A percentile compares a stretch with the other conserved stretches of the same genome.
Conservation (phyloP, 306 rosid species). For the Hippophae rhamnoides region DNA sequence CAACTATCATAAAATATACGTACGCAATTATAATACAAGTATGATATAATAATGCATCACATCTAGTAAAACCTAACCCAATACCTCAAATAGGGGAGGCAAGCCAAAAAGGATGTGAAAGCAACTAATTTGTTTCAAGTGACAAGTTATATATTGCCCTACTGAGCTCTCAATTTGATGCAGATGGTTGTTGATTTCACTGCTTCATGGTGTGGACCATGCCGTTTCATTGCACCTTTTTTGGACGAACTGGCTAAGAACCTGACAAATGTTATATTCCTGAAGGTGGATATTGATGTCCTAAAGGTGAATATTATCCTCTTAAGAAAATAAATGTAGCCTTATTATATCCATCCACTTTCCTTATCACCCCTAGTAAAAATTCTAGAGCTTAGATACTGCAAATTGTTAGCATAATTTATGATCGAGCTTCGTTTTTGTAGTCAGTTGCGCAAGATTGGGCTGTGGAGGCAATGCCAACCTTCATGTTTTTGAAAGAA, state of each 20-base stretch:
- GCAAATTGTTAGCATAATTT: no score
- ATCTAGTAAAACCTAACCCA: no score
- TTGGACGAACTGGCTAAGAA: conserved; percentile 68
- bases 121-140: no score
- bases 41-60: no score
- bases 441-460: conserved; percentile 80
- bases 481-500: conserved; percentile 81
- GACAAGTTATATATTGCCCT: not conserved
- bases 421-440: conserved; percentile 9
- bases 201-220: conserved; percentile 98
- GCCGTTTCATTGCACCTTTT: conserved; percentile 76
- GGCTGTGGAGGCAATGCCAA: conserved; percentile 96
- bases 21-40: no score
- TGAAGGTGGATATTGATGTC: conserved; percentile 86
- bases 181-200: conserved; percentile 82
- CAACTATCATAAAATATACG: no score
- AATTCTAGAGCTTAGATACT: no score
- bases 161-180: conserved; percentile 4
- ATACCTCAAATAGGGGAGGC: no score
- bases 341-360: no score
- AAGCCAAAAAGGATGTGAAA: no score
- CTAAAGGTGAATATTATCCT: conserved; percentile 41
- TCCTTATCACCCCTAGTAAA: no score
- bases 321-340: no score
- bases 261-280: conserved; percentile 41